Evolutionary conservation across 2,329 filamentous ascomycete species (phyloP).

Genomic region (Macrophomina pseudophaseolina): DNA sequence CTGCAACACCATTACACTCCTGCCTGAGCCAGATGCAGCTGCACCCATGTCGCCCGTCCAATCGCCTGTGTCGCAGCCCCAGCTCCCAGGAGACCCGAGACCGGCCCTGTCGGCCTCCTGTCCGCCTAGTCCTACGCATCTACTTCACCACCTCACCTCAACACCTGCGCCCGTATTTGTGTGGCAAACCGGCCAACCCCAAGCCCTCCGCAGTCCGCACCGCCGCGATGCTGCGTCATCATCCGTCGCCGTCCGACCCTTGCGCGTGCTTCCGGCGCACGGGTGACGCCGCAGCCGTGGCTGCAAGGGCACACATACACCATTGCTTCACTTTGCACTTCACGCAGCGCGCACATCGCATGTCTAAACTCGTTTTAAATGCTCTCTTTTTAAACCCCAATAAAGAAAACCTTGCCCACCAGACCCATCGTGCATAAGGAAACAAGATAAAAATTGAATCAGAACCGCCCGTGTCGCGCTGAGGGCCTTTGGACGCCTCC

Average conservation of each 20-base stretch:
- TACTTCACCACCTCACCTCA: neutral
- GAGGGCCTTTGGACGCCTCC: slow-evolving; percentile 24
- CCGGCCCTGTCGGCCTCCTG: slow-evolving; percentile 18
- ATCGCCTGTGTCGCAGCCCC: slow-evolving; percentile 13
- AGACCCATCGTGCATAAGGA: slow-evolving; percentile 19
- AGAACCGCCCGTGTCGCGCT: slow-evolving; percentile 21
- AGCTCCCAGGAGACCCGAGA: slow-evolving; percentile 10
- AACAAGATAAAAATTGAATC: slow-evolving; percentile 9
- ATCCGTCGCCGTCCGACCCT: neutral
- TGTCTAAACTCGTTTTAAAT: slow-evolving; percentile 23
- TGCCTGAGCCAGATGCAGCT: slow-evolving; percentile 5
- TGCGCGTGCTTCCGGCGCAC: neutral
- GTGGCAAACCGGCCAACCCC: slow-evolving; percentile 3
- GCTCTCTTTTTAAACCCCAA: slow-evolving; percentile 25
- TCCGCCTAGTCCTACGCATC: slow-evolving; percentile 5
- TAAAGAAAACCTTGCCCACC: slow-evolving; percentile 14
- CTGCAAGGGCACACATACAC: neutral
- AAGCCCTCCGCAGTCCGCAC: neutral
- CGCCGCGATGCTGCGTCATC: slow-evolving; percentile 15
- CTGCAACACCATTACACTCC: slow-evolving; percentile 14
- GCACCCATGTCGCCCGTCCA: slow-evolving; percentile 10
- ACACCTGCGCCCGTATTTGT: slow-evolving; percentile 1
- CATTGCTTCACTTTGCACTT: neutral
- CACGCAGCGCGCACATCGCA: neutral
- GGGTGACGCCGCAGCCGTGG: neutral